Evolutionary conservation across 225 moss, liverwort and hornwort species (phyloP).

Genomic region (Physcomitrium patens): DNA sequence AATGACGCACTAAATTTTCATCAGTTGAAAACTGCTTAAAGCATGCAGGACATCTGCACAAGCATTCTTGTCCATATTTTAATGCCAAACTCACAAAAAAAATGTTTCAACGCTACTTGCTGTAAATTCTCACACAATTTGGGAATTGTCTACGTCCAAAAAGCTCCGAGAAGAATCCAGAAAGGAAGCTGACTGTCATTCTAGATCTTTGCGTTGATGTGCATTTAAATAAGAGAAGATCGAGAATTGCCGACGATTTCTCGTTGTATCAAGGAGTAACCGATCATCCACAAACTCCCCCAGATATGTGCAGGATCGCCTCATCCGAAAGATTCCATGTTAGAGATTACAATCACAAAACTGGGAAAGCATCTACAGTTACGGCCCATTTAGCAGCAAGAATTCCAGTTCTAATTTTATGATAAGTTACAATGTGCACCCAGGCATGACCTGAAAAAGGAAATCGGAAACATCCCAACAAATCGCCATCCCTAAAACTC

Average conservation of each 20-base stretch:
- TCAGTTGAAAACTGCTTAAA: conserved; percentile 57
- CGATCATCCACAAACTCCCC: background rate
- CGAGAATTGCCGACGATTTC: background rate
- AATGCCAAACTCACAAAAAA: background rate
- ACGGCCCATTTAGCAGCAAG: background rate
- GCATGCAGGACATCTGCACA: conserved; percentile 66
- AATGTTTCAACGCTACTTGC: background rate
- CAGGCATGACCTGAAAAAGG: background rate
- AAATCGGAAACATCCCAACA: background rate
- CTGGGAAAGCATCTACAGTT: background rate
- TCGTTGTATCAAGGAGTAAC: background rate
- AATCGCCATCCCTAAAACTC: background rate
- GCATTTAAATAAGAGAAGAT: background rate
- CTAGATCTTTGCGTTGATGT: background rate
- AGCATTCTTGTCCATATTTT: background rate
- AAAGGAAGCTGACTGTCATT: background rate
- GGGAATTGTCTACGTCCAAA: background rate
- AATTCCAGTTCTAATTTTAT: background rate
- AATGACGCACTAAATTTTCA: conserved; percentile 48
- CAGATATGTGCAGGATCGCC: background rate
- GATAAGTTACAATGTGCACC: background rate
- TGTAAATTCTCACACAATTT: background rate
- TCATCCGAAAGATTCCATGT: background rate
- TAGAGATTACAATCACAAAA: background rate
- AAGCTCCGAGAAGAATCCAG: background rate